A percentile compares a stretch with the other conserved stretches of the same genome.
Conservation (phyloP, 1,284 basidiomycete genomes). For the Melampsora americana region DNA sequence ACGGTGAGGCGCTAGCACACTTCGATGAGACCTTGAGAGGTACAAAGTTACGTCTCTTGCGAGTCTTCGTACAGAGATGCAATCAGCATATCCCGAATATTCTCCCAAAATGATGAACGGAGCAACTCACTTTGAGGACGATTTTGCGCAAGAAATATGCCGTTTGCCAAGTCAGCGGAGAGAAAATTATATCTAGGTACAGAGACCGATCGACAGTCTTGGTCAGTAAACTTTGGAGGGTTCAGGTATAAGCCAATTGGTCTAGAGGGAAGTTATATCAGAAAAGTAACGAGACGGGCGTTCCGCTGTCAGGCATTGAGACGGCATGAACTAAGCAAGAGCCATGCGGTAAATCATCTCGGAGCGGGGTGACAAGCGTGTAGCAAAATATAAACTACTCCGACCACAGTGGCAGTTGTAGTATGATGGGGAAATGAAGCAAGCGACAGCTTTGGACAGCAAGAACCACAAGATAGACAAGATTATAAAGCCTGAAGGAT, state of each 20-base stretch:
- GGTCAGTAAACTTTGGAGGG: no score
- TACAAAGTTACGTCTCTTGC: not conserved
- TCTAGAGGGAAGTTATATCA: no score
- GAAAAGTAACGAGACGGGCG: not conserved
- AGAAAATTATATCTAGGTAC: no score
- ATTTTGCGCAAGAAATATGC: no score
- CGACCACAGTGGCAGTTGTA: not conserved
- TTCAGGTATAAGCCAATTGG: no score
- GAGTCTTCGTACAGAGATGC: not conserved
- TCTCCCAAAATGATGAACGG: no score
- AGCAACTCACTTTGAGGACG: no score
- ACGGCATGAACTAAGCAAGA: slow-evolving; percentile 5
- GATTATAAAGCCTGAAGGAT: no score
- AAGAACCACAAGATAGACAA: no score
- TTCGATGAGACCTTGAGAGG: not conserved
- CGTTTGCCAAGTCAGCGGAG: no score
- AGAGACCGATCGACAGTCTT: no score
- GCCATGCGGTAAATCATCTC: not conserved
- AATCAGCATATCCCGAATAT: not conserved
- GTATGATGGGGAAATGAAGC: not conserved
- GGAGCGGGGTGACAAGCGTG: not conserved
- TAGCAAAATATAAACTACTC: not conserved
- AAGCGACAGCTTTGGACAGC: not conserved
- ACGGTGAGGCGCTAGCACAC: not conserved
- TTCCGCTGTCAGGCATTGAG: not conserved